Evolutionary conservation across 75 land plant genomes (phyloP).

Genomic region (Picea glauca): DNA sequence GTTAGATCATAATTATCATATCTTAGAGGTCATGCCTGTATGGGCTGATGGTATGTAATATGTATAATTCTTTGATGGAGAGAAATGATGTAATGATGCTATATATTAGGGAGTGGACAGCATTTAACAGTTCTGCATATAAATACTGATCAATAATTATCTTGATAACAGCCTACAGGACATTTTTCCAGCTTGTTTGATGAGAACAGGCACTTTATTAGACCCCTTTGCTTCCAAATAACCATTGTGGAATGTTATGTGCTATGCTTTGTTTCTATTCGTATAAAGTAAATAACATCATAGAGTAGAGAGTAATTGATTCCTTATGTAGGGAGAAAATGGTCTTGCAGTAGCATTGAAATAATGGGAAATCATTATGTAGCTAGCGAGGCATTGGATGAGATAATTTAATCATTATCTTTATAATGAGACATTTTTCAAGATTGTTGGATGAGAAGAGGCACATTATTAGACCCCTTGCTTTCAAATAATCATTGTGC

Average conservation of each 20-base stretch:
- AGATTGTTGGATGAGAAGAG: too few species aligned
- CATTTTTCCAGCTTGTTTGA: too few species aligned
- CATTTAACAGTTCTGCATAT: too few species aligned
- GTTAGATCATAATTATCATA: too few species aligned
- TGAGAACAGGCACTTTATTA: not conserved
- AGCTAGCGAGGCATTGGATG: not conserved
- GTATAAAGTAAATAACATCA: not conserved
- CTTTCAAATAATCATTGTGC: not conserved
- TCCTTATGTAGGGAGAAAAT: not conserved
- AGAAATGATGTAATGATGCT: too few species aligned
- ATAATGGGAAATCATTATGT: not conserved
- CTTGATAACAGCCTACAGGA: too few species aligned
- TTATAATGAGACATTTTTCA: too few species aligned
- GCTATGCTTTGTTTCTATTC: not conserved
- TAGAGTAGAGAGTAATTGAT: not conserved
- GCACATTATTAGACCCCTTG: not conserved
- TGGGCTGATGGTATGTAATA: too few species aligned
- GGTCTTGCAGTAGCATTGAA: not conserved
- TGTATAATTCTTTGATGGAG: not conserved
- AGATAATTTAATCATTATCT: too few species aligned
- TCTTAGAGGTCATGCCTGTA: too few species aligned
- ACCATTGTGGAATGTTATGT: not conserved
- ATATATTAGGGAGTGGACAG: too few species aligned
- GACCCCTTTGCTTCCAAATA: not conserved
- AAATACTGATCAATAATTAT: too few species aligned